These are phyloP conservation scores for Prunus armeniaca DNA, from an alignment of 306 rosid species.

Conservation along the genomic window DNA sequence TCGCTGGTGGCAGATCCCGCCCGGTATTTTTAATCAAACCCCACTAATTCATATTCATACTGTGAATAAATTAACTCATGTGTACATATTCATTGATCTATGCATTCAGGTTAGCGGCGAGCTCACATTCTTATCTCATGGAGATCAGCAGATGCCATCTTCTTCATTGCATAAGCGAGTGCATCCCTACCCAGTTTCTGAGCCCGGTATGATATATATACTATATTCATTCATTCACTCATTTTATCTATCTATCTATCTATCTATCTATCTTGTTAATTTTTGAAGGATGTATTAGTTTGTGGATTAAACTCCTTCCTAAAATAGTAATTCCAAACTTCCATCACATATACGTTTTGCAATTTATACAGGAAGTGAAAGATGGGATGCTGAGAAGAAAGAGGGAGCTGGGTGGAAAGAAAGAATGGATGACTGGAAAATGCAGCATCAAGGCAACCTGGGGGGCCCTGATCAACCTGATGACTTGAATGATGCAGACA, in stretches of 20 bases:
- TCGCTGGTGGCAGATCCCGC: conserved; percentile 36
- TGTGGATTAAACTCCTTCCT: too few species aligned
- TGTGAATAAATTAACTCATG: neutral
- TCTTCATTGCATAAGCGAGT: conserved; percentile 75
- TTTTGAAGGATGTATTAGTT: too few species aligned
- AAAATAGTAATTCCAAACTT: neutral
- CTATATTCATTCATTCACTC: neutral
- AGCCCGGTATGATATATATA: conserved; percentile 35
- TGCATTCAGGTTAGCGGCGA: conserved; percentile 69
- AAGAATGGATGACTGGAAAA: conserved; percentile 80
- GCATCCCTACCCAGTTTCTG: conserved; percentile 71
- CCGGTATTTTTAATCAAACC: conserved; percentile 14
- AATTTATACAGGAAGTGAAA: conserved; percentile 55
- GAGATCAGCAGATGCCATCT: conserved; percentile 50
- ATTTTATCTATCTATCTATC: neutral
- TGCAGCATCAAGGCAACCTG: conserved; percentile 65
- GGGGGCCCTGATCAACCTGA: conserved; percentile 61
- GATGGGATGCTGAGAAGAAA: conserved; percentile 56
- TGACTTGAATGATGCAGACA: conserved; percentile 68
- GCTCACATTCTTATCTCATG: conserved; percentile 47
- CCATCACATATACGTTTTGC: neutral
- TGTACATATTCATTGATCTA: neutral
- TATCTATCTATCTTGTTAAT: neutral
- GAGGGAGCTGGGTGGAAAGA: conserved; percentile 62
- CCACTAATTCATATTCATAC: neutral